A percentile compares a stretch with the other conserved stretches of the same genome.
Evolutionary conservation across 2,329 filamentous ascomycete species (phyloP).

Genomic region (Phialophora verrucosa): DNA sequence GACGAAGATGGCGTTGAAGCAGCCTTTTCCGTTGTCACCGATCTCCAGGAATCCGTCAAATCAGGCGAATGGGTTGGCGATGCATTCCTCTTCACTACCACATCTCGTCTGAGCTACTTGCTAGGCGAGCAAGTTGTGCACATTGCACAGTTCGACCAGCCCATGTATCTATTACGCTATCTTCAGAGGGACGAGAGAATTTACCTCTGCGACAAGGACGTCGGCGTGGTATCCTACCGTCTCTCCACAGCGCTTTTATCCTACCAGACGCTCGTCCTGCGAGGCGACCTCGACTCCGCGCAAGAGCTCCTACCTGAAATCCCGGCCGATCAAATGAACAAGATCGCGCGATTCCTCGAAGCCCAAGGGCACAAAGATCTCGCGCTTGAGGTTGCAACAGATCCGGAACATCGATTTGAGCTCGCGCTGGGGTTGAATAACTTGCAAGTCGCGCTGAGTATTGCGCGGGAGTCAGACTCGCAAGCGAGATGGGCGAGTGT

Average conservation of each 20-base stretch:
- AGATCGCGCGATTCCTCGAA: constrained; percentile 95
- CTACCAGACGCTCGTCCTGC: constrained; percentile 94
- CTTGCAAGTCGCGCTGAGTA: constrained; percentile 80
- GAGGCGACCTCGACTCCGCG: constrained; percentile 90
- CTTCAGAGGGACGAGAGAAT: constrained; percentile 93
- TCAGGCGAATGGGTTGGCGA: constrained; percentile 98
- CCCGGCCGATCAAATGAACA: constrained; percentile 92
- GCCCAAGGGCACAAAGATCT: constrained; percentile 97
- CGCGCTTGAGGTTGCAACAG: constrained; percentile 90
- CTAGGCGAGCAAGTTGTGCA: constrained; percentile 98
- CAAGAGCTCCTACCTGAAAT: constrained; percentile 83
- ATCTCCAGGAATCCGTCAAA: constrained; percentile 89
- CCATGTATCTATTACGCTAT: constrained; percentile 94
- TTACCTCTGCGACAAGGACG: constrained; percentile 95
- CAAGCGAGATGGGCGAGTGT: constrained; percentile 99
- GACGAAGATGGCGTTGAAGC: constrained; percentile 93
- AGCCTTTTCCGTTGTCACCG: constrained; percentile 94
- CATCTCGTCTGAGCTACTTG: constrained; percentile 95
- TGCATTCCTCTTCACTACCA: constrained; percentile 98
- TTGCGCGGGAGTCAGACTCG: constrained; percentile 80
- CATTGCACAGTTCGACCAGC: constrained; percentile 93
- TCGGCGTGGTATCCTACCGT: constrained; percentile 85
- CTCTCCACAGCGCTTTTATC: constrained; percentile 92
- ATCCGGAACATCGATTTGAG: constrained; percentile 95
- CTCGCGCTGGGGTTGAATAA: constrained; percentile 82